Conservation (phyloP, 2,329 filamentous ascomycete genomes). For the Ambrosiella beaveri region DNA sequence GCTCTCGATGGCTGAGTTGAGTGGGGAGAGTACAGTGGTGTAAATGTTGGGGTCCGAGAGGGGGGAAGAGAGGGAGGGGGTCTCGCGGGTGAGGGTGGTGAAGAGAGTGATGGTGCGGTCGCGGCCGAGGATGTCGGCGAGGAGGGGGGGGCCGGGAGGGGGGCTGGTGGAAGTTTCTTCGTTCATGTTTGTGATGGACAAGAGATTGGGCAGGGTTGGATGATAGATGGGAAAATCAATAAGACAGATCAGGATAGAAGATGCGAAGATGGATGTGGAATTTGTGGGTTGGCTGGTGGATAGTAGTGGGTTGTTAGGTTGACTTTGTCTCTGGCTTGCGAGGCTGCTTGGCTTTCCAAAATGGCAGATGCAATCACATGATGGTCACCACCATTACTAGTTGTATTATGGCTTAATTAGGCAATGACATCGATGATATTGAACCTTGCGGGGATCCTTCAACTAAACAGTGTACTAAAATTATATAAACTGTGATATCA, state of each 20-base stretch:
- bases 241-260: too few species aligned
- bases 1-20: slow-evolving; percentile 62
- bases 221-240: too few species aligned
- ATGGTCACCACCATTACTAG: too few species aligned
- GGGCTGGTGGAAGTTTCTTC: too few species aligned
- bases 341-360: too few species aligned
- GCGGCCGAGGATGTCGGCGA: slow-evolving; percentile 71
- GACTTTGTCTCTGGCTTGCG: too few species aligned
- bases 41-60: slow-evolving; percentile 50
- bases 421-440: background rate
- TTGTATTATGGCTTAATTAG: background rate
- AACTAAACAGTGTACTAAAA: background rate
- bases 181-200: too few species aligned
- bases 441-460: background rate
- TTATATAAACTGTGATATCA: background rate
- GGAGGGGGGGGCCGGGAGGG: slow-evolving; percentile 29
- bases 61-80: slow-evolving; percentile 48
- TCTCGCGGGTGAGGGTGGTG: slow-evolving; percentile 60
- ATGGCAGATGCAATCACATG: too few species aligned
- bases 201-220: too few species aligned
- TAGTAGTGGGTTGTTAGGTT: too few species aligned
- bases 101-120: slow-evolving; percentile 71
- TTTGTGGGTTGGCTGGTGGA: too few species aligned
- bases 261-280: too few species aligned
- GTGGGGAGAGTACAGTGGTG: slow-evolving; percentile 72